phyloP scores from a whole-genome alignment of 164 flowering plant genomes.

The Saururus chinensis region DNA sequence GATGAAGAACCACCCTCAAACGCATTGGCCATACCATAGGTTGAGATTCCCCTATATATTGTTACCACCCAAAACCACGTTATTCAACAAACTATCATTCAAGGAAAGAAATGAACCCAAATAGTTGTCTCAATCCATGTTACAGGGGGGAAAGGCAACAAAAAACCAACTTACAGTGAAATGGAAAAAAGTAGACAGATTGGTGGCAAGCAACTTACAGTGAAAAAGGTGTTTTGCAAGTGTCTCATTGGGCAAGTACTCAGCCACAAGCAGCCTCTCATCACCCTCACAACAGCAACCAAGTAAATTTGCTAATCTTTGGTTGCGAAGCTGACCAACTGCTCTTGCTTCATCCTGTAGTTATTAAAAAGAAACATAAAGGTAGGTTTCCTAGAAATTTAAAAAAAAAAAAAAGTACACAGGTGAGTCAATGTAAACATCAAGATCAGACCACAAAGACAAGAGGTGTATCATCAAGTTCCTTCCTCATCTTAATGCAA shows the following conservation, averaged over 20 bases:
- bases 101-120: not conserved
- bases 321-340: slow-evolving; percentile 80
- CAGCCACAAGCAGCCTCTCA: slow-evolving; percentile 83
- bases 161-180: not conserved
- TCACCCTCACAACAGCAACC: slow-evolving; percentile 91
- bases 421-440: not conserved
- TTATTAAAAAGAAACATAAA: slow-evolving; percentile 2
- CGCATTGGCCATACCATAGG: slow-evolving; percentile 96
- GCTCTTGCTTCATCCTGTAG: slow-evolving; percentile 81
- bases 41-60: slow-evolving; percentile 64
- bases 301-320: slow-evolving; percentile 71
- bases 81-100: not conserved
- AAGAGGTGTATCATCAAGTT: too few relatives aligned
- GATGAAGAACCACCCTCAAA: slow-evolving; percentile 74
- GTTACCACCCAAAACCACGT: slow-evolving; percentile 1
- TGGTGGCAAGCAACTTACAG: slow-evolving; percentile 40
- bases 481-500: too few relatives aligned
- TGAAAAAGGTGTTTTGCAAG: slow-evolving; percentile 89
- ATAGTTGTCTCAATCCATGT: not conserved
- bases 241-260: slow-evolving; percentile 89
- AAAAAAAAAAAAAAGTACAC: not conserved
- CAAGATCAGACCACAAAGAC: too few relatives aligned
- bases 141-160: not conserved
- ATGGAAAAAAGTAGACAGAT: not conserved
- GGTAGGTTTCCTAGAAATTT: too few relatives aligned